These are phyloP conservation scores for Cornus controversa DNA, from an alignment of 148 eudicot genomes.

Conservation along the genomic window DNA sequence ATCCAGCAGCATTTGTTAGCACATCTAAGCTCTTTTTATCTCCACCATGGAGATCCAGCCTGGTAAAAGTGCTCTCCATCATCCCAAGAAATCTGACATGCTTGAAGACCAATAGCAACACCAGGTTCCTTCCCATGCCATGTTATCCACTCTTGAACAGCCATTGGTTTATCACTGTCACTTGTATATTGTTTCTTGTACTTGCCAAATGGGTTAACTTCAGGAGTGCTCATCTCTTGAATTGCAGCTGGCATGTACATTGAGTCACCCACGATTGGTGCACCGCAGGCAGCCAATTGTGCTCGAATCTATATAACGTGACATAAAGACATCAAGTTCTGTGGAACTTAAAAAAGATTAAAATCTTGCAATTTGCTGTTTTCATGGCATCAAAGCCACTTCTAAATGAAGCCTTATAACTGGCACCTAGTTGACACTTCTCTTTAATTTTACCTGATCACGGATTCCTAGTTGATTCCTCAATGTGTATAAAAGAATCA, in stretches of 20 bases:
- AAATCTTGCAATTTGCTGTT: no score
- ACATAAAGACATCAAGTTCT: background rate
- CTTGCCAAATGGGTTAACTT: conserved; percentile 65
- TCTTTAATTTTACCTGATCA: background rate
- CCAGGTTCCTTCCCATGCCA: conserved; percentile 84
- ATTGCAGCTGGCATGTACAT: conserved; percentile 90
- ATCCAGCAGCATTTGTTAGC: background rate
- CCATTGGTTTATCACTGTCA: conserved; percentile 46
- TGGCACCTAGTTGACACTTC: background rate
- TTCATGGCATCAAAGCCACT: no score
- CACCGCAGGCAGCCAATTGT: conserved; percentile 89
- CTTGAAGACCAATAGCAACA: conserved; percentile 91
- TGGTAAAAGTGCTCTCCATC: conserved; percentile 68
- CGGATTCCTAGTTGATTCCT: background rate
- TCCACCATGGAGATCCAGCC: conserved; percentile 97
- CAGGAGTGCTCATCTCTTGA: conserved; percentile 62
- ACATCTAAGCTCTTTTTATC: conserved; percentile 35
- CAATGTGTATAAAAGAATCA: background rate
- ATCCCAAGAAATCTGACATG: conserved; percentile 97
- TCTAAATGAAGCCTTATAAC: background rate
- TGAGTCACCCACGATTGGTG: conserved; percentile 93
- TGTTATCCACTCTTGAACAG: conserved; percentile 68
- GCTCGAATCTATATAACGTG: conserved; percentile 68
- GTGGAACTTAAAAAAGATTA: no score
- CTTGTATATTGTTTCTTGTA: conserved; percentile 31